Percentiles rank a stretch among this genome's conserved stretches.
Evolutionary conservation across 1,139 yeast species (phyloP).

Genomic region (Meyerozyma elateridarum): DNA sequence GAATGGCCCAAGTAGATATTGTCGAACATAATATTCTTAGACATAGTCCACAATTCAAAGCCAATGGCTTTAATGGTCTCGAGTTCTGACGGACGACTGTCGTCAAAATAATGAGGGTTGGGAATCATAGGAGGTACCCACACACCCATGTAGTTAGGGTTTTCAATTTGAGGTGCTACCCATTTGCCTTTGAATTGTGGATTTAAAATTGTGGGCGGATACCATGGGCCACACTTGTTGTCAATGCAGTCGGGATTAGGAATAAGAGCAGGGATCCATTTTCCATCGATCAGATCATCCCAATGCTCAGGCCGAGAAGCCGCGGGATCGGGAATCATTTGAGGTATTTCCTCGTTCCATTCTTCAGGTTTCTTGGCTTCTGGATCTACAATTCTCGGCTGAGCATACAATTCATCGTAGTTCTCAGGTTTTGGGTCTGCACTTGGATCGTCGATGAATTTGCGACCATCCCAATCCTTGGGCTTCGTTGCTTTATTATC

Average conservation of each 20-base stretch:
- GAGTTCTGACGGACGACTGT: conserved; percentile 52
- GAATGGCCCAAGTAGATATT: conserved; percentile 85
- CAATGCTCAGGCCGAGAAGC: conserved; percentile 67
- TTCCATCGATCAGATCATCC: conserved; percentile 88
- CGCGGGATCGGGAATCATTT: conserved; percentile 59
- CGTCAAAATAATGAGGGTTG: conserved; percentile 69
- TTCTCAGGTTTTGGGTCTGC: conserved; percentile 65
- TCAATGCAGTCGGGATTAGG: conserved; percentile 66
- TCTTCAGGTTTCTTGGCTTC: conserved; percentile 62
- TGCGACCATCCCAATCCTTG: conserved; percentile 69
- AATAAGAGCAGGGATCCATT: conserved; percentile 67
- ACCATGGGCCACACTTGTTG: conserved; percentile 59
- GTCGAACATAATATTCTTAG: conserved; percentile 67
- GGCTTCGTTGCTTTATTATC: conserved; percentile 70
- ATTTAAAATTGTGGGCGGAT: conserved; percentile 59
- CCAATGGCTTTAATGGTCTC: conserved; percentile 78
- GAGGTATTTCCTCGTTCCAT: conserved; percentile 69
- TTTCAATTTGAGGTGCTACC: conserved; percentile 60
- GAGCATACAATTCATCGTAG: conserved; percentile 67
- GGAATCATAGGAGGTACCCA: conserved; percentile 68
- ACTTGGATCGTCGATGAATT: conserved; percentile 62
- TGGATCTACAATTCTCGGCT: conserved; percentile 60
- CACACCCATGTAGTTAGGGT: conserved; percentile 74
- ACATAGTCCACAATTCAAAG: conserved; percentile 89
- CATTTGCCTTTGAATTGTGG: conserved; percentile 75